These are phyloP conservation scores for Cutaneotrichosporon cutaneum DNA, from an alignment of 1,284 basidiomycete genomes.

Conservation along the genomic window DNA sequence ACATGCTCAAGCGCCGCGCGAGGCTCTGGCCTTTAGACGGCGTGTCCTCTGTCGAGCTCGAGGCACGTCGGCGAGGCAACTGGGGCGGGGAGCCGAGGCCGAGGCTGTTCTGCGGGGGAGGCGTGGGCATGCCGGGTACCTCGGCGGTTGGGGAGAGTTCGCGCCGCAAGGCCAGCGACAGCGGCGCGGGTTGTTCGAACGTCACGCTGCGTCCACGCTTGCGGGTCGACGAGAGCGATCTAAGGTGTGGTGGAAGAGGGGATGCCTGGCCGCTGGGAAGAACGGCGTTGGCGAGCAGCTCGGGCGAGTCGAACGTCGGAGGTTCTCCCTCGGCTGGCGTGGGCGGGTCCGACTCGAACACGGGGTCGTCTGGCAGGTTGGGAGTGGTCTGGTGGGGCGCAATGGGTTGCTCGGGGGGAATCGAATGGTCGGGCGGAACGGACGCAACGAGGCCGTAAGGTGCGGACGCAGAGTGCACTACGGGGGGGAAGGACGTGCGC, in stretches of 20 bases:
- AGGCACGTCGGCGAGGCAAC: not conserved
- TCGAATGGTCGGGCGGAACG: not conserved
- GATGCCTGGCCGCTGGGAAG: not conserved
- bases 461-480: not conserved
- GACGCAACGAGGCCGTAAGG: not conserved
- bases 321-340: not conserved
- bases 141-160: not conserved
- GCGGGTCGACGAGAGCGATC: not conserved
- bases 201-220: conserved; percentile 2
- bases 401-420: not conserved
- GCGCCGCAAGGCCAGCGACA: not conserved
- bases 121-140: not conserved
- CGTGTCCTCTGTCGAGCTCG: not conserved
- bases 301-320: not conserved
- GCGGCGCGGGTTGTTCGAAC: not conserved
- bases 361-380: not conserved
- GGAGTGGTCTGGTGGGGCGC: not conserved
- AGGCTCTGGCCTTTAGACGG: not conserved
- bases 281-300: not conserved
- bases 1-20: not conserved
- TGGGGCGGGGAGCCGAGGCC: not conserved
- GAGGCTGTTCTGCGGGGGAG: not conserved
- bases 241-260: not conserved
- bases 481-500: not conserved
- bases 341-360: not conserved